phyloP scores from a whole-genome alignment of 768 basidiomycete species.

The Panaeolus papilionaceus region DNA sequence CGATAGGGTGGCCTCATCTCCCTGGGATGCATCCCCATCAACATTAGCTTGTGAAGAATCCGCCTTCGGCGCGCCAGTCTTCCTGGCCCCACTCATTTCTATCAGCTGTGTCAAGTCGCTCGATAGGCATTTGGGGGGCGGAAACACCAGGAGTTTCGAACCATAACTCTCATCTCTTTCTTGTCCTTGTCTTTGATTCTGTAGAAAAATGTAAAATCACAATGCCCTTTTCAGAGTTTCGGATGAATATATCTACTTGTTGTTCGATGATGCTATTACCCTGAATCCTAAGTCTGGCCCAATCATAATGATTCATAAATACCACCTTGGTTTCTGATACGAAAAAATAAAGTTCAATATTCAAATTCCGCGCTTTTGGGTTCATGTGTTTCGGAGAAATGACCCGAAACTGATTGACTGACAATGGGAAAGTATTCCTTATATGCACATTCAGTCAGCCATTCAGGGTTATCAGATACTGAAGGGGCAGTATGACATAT shows the following conservation, averaged over 20 bases:
- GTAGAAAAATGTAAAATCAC: neutral
- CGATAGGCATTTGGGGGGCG: neutral
- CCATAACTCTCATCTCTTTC: neutral
- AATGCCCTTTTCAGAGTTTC: neutral
- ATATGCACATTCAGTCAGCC: neutral
- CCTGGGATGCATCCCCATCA: constrained; percentile 34
- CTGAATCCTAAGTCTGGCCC: neutral
- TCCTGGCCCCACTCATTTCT: neutral
- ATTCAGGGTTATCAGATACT: neutral
- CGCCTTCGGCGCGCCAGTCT: neutral
- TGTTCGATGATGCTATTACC: neutral
- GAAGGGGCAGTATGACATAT: neutral
- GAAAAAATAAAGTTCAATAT: constrained; percentile 1
- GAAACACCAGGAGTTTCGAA: neutral
- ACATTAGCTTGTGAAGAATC: constrained; percentile 30
- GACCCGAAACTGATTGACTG: neutral
- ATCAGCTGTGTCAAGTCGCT: neutral
- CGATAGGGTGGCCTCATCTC: constrained; percentile 33
- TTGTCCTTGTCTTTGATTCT: neutral
- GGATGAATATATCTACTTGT: neutral
- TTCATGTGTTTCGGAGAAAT: neutral
- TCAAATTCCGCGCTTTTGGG: neutral
- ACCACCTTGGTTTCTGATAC: neutral
- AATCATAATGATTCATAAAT: neutral
- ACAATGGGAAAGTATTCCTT: constrained; percentile 1